A percentile compares a stretch with the other conserved stretches of the same genome.
Evolutionary conservation across 257 asterid species (phyloP).

Genomic region (Solanum gracilifrons): DNA sequence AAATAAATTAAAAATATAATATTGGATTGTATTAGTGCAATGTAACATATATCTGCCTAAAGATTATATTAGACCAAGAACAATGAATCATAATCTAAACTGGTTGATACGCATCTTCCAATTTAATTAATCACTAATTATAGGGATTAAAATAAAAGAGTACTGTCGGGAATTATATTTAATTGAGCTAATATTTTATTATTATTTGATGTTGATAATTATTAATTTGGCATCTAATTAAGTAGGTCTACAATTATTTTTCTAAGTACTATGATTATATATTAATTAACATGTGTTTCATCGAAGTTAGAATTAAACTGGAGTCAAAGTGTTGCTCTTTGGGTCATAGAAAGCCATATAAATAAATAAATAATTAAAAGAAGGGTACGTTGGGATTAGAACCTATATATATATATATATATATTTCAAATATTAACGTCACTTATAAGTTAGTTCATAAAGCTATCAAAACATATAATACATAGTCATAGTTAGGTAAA

Average conservation of each 20-base stretch:
- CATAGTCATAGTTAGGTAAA: neutral
- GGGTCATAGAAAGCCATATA: neutral
- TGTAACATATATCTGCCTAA: conserved; percentile 14
- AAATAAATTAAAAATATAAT: neutral
- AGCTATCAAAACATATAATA: neutral
- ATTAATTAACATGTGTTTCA: neutral
- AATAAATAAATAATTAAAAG: neutral
- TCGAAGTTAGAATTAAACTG: neutral
- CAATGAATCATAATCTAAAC: conserved; percentile 44
- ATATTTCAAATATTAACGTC: too few relatives aligned
- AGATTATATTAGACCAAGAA: conserved; percentile 22
- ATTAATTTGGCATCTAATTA: neutral
- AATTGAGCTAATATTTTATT: neutral
- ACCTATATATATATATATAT: neutral
- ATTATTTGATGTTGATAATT: neutral
- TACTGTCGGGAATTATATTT: neutral
- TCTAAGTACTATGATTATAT: neutral
- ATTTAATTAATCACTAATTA: neutral
- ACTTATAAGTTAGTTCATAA: neutral
- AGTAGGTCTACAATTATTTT: neutral
- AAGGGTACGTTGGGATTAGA: neutral
- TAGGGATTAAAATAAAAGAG: neutral
- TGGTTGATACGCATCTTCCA: conserved; percentile 32
- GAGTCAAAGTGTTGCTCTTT: neutral
- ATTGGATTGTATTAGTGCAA: conserved; percentile 17